Conservation (phyloP, 2,329 filamentous ascomycete genomes). For the Parafenestella ontariensis region DNA sequence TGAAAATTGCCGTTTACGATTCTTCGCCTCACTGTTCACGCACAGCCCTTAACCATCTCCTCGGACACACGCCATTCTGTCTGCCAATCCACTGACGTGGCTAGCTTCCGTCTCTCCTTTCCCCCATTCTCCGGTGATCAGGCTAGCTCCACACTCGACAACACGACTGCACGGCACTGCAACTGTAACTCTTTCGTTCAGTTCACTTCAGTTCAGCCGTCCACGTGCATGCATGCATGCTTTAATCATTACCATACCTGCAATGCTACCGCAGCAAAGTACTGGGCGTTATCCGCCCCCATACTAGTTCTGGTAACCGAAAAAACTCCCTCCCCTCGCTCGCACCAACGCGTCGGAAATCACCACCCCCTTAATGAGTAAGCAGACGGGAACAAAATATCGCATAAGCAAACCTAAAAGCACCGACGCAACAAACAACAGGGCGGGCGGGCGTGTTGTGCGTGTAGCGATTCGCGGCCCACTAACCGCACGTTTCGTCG, state of each 20-base stretch:
- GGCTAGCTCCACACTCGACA: neutral
- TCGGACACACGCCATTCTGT: neutral
- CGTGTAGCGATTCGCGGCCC: too few relatives aligned
- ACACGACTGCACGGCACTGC: neutral
- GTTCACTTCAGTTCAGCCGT: neutral
- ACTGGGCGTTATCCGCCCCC: too few relatives aligned
- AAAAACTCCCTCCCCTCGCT: neutral
- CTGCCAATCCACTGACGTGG: constrained; percentile 24
- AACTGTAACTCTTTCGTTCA: too few relatives aligned
- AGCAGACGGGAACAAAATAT: too few relatives aligned
- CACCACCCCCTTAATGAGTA: neutral
- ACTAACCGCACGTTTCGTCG: too few relatives aligned
- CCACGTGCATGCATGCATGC: constrained; percentile 1
- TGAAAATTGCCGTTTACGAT: constrained; percentile 8
- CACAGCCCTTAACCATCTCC: neutral
- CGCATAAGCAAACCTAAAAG: too few relatives aligned
- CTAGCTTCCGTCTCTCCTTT: constrained; percentile 18
- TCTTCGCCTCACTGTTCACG: neutral
- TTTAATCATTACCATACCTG: neutral
- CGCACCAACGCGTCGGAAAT: neutral
- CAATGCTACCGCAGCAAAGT: neutral
- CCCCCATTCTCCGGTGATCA: neutral
- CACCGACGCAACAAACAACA: too few relatives aligned
- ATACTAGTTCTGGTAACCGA: too few relatives aligned
- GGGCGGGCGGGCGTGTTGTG: too few relatives aligned